Percentiles rank a stretch among this genome's conserved stretches.
Evolutionary conservation across 306 rosid genomes (phyloP).

Genomic region (Fragaria iinumae): DNA sequence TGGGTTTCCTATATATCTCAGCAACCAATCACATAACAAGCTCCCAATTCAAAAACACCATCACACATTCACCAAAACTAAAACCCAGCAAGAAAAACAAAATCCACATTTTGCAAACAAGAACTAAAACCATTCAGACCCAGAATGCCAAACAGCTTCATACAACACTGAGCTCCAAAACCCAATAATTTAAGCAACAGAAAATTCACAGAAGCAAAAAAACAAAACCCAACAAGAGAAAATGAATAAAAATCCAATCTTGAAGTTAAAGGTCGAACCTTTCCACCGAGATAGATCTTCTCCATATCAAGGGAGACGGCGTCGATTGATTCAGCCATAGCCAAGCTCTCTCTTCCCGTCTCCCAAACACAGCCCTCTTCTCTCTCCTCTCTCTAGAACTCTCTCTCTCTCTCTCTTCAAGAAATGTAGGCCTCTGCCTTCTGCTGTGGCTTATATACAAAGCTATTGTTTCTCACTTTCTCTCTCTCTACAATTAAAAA

Average conservation of each 20-base stretch:
- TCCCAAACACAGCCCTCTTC: conserved; percentile 40
- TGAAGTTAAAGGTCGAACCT: conserved; percentile 43
- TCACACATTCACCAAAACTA: background rate
- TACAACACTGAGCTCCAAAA: conserved; percentile 2
- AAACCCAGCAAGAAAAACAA: background rate
- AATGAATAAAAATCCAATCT: conserved; percentile 1
- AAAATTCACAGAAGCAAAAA: background rate
- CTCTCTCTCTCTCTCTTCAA: conserved; percentile 24
- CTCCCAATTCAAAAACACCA: conserved; percentile 14
- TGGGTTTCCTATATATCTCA: background rate
- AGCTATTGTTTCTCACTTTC: conserved; percentile 31
- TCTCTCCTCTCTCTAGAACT: conserved; percentile 11
- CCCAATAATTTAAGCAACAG: background rate
- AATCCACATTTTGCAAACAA: background rate
- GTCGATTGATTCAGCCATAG: conserved; percentile 72
- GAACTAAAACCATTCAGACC: background rate
- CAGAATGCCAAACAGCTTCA: background rate
- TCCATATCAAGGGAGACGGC: conserved; percentile 73
- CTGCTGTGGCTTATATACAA: conserved; percentile 65
- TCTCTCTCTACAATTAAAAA: background rate
- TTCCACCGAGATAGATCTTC: conserved; percentile 96
- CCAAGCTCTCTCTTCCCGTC: conserved; percentile 42
- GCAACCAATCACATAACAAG: conserved; percentile 11
- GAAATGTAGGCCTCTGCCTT: conserved; percentile 35
- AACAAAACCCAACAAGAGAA: background rate